Conservation (phyloP, 1,284 basidiomycete species). For the Meripilus lineatus region DNA sequence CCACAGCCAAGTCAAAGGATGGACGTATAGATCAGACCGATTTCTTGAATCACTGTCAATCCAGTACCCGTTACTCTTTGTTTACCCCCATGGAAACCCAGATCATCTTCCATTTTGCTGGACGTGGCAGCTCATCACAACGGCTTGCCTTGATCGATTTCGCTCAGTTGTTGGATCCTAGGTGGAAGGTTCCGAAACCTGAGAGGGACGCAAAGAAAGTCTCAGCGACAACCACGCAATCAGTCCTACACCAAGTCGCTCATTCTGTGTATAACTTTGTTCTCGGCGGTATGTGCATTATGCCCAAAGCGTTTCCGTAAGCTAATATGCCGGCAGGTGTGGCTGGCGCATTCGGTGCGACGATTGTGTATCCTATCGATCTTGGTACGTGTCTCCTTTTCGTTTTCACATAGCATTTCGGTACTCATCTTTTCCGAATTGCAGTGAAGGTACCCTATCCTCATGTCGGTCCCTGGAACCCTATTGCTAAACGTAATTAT, state of each 20-base stretch:
- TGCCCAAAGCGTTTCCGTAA: not conserved
- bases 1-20: conserved; percentile 86
- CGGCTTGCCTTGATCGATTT: conserved; percentile 85
- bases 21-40: conserved; percentile 85
- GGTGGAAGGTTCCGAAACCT: conserved; percentile 64
- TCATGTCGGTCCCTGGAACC: conserved; percentile 5
- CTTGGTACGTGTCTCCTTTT: conserved; percentile 59
- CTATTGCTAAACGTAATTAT: too few relatives aligned
- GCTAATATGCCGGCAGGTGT: conserved; percentile 44
- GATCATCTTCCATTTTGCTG: conserved; percentile 95
- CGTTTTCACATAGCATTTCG: not conserved
- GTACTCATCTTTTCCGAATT: conserved; percentile 7
- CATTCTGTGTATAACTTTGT: conserved; percentile 83
- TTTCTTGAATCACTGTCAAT: conserved; percentile 72
- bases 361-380: conserved; percentile 92
- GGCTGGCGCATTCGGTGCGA: conserved; percentile 91
- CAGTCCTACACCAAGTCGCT: conserved; percentile 47
- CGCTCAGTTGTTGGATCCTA: conserved; percentile 82
- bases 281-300: conserved; percentile 67
- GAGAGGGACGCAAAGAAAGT: conserved; percentile 38
- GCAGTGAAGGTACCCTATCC: conserved; percentile 57
- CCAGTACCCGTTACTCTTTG: conserved; percentile 80
- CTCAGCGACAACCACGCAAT: conserved; percentile 24
- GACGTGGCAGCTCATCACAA: conserved; percentile 63
- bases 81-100: conserved; percentile 96